Conservation (phyloP, 2,329 filamentous ascomycete genomes). For the Neurospora crassa region DNA sequence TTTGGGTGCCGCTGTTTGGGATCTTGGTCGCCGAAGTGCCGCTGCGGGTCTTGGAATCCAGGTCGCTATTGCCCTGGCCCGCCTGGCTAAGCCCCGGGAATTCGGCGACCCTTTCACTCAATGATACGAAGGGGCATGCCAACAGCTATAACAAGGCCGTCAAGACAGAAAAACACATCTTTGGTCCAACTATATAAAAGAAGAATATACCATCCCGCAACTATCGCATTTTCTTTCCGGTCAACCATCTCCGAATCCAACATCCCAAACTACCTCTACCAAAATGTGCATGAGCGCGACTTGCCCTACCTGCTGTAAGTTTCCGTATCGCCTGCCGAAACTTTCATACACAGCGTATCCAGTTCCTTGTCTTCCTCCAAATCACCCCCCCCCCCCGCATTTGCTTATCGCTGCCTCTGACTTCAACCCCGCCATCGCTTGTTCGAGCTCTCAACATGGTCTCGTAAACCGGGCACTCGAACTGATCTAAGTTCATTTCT, state of each 20-base stretch:
- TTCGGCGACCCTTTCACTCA: conserved; percentile 6
- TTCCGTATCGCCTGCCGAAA: background rate
- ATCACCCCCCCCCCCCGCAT: background rate
- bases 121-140: background rate
- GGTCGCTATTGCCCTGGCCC: background rate
- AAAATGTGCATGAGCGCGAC: conserved; percentile 33
- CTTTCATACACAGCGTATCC: background rate
- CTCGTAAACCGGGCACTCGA: too few relatives aligned
- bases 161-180: background rate
- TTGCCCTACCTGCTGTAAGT: conserved; percentile 33
- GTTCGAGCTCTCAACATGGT: too few relatives aligned
- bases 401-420: background rate
- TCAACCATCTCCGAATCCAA: background rate
- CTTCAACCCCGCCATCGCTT: background rate
- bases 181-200: background rate
- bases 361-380: background rate
- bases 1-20: background rate
- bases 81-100: background rate
- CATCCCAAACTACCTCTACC: background rate
- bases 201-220: background rate
- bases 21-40: background rate
- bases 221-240: background rate
- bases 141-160: background rate
- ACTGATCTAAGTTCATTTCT: too few relatives aligned
- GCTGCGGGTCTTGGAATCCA: background rate